A percentile compares a stretch with the other conserved stretches of the same genome.
Evolutionary conservation across 2,329 filamentous ascomycete genomes (phyloP).

Genomic region (Aureobasidium pullulans): DNA sequence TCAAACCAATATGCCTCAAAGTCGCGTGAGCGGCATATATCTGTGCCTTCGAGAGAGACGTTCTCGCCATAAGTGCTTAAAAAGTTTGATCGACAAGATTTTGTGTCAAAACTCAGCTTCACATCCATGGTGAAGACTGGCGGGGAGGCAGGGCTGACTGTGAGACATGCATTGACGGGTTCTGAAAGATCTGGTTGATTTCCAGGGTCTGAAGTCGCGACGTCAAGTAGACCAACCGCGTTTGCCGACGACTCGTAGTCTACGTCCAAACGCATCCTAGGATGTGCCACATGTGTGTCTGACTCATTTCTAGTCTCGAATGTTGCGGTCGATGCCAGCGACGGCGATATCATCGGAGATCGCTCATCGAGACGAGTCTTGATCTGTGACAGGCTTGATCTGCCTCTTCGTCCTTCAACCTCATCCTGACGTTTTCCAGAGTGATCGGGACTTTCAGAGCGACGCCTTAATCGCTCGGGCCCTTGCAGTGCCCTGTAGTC

Average conservation of each 20-base stretch:
- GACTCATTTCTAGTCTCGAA: not conserved
- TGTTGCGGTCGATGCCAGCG: not conserved
- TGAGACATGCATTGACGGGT: not conserved
- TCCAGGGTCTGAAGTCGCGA: not conserved
- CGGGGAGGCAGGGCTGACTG: not conserved
- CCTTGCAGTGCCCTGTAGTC: not conserved
- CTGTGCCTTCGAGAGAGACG: not conserved
- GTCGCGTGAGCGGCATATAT: constrained; percentile 5
- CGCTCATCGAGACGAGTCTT: not conserved
- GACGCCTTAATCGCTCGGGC: not conserved
- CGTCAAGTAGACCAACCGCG: not conserved
- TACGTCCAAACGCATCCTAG: not conserved
- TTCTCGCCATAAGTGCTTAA: not conserved
- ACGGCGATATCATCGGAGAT: not conserved
- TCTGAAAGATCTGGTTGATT: not conserved
- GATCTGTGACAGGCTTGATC: not conserved
- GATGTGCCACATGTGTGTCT: not conserved
- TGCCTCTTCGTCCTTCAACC: not conserved
- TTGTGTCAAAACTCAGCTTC: not conserved
- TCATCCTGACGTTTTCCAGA: constrained; percentile 5
- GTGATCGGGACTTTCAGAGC: not conserved
- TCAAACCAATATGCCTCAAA: constrained; percentile 11
- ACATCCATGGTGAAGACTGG: not conserved
- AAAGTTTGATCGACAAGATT: not conserved
- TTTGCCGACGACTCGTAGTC: not conserved